Evolutionary conservation across 768 basidiomycete genomes (phyloP).

Genomic region (Dentipellis fragilis): DNA sequence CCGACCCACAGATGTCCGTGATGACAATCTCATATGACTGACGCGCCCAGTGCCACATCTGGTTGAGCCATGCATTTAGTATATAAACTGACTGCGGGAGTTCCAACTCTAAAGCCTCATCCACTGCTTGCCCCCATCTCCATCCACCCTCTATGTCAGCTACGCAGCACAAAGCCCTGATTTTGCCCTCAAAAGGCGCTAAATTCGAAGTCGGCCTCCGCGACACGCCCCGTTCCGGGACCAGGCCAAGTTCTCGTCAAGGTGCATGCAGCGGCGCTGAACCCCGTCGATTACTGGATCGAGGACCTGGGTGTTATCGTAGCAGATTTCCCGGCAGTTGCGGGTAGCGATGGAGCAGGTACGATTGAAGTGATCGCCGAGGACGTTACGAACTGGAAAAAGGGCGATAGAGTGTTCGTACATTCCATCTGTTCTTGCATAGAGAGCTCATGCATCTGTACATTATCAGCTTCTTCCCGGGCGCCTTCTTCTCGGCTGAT

Average conservation of each 20-base stretch:
- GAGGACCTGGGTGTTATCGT: slow-evolving; percentile 11
- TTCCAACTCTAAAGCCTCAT: no score
- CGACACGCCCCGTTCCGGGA: slow-evolving; percentile 3
- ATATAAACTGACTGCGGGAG: no score
- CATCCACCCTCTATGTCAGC: no score
- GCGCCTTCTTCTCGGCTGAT: background rate
- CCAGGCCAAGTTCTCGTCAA: slow-evolving; percentile 13
- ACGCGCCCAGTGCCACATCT: no score
- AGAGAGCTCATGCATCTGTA: background rate
- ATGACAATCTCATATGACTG: no score
- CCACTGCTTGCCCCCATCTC: no score
- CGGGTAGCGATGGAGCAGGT: slow-evolving; percentile 18
- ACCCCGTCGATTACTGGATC: slow-evolving; percentile 12
- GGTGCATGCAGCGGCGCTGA: slow-evolving; percentile 10
- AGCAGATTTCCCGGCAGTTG: slow-evolving; percentile 14
- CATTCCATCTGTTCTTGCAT: background rate
- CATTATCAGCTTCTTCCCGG: slow-evolving; percentile 5
- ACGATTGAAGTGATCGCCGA: slow-evolving; percentile 18
- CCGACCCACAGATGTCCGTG: no score
- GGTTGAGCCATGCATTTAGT: no score
- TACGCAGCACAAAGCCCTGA: background rate
- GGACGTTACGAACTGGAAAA: slow-evolving; percentile 16
- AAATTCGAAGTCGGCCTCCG: background rate
- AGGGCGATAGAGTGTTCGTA: slow-evolving; percentile 19
- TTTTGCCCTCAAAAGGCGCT: background rate